Base-by-base conservation (phyloP, 2,329 filamentous ascomycete species). In the Paramyrothecium roridum region DNA sequence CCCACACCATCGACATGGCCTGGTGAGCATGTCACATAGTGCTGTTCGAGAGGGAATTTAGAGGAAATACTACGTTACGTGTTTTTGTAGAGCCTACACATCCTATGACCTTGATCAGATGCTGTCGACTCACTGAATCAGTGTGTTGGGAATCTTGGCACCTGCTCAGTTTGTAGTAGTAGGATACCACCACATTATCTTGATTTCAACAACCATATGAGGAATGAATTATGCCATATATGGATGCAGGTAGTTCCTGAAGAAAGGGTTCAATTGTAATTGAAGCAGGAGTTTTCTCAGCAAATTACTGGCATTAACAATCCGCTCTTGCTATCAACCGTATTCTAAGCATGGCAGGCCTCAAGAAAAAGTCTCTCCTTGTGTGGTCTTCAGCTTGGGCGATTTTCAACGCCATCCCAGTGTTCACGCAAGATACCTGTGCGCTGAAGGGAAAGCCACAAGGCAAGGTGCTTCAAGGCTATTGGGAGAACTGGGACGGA, bases 401-500 rank as follows among this genome's bases (percentile, higher is more conserved):
- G n/a, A n/a, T n/a, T n/a, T n/a, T n/a, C n/a, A n/a, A n/a, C n/a
- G n/a, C n/a, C n/a, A 17, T 30, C 3, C 61, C 60, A 3, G 23
- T 54, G 1, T 45, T 55, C 12, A 57, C 57, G 16, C 61, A 63
- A 52, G 53, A 54, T 33, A 67, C 65, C 37, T 72, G 69, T 50
- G 61, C 57, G 12, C 68, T 67, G 3, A 72, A 68, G 52, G 69
- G 69, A 17, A 67, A 65, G 30, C 69, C 69, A 8, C 21, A 57
- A 1, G 70, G 70, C 34, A 70, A 70, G 52, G 67, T 72, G 10
- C 66, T 72, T 10, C 4, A 6, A 10, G 26, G 26, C 26, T 30
- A 30, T 30, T 30, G 26, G 26, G 26, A 30, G 26, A 72, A 71
- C 57, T 72, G 70, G 70, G 69, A 72, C 54, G 69, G 69, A 33